Conservation (phyloP, 2,329 filamentous ascomycete genomes). For the Talaromyces sp. region DNA sequence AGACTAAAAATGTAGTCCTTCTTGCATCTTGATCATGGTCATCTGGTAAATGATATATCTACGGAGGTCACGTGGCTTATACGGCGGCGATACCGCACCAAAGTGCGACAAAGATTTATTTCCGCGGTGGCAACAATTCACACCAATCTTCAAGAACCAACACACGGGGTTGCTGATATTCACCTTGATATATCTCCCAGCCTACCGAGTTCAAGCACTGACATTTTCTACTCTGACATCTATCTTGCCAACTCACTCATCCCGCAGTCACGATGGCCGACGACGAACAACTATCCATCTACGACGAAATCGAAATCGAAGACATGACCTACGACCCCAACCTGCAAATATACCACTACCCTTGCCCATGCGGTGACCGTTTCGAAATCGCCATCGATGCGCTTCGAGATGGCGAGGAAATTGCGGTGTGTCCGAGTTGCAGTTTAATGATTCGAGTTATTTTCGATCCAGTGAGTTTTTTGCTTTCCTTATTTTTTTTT, state of each 20-base stretch:
- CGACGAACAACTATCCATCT: conserved; percentile 63
- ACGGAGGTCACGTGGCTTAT: background rate
- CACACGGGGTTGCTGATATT: background rate
- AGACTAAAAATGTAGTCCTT: conserved; percentile 16
- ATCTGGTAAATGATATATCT: background rate
- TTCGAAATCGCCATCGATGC: conserved; percentile 88
- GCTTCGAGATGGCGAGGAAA: conserved; percentile 81
- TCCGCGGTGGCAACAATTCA: background rate
- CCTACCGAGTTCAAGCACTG: background rate
- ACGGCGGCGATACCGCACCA: background rate
- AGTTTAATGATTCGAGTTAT: conserved; percentile 95
- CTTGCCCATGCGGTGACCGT: conserved; percentile 92
- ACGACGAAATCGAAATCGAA: conserved; percentile 98
- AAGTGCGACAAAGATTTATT: background rate
- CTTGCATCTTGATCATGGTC: background rate
- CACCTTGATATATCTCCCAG: background rate
- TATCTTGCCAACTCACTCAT: background rate
- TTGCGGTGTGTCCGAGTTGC: conserved; percentile 96
- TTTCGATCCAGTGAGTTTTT: conserved; percentile 68
- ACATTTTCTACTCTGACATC: too few relatives aligned
- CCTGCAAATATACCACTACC: conserved; percentile 88
- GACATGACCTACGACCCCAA: conserved; percentile 88
- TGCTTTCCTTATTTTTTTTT: conserved; percentile 2
- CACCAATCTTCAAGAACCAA: background rate
- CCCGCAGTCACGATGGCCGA: conserved; percentile 49